phyloP scores from a whole-genome alignment of 2,329 filamentous ascomycete species.

The Penicillium sp. region DNA sequence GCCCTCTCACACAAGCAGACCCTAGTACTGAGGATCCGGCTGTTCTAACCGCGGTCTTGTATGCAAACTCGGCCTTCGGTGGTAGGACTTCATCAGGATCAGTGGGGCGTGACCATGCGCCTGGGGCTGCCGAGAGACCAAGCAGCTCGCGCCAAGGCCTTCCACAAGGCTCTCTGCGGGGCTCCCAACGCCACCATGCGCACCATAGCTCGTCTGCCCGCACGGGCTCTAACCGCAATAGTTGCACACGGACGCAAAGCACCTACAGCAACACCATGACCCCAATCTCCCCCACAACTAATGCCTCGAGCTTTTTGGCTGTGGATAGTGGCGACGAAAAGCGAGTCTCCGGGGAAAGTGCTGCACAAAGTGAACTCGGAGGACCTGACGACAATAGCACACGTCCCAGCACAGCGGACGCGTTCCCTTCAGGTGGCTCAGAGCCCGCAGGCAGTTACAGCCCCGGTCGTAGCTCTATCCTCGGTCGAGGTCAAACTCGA shows the following conservation, averaged over 20 bases:
- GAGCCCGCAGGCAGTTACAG: constrained; percentile 25
- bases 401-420: constrained; percentile 33
- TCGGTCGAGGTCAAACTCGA: constrained; percentile 10
- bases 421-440: constrained; percentile 20
- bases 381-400: constrained; percentile 28
- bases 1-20: constrained; percentile 15
- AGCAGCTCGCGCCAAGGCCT: constrained; percentile 31
- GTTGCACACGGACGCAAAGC: constrained; percentile 42
- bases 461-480: constrained; percentile 23
- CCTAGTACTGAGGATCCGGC: constrained; percentile 25
- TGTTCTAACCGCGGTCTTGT: constrained; percentile 29
- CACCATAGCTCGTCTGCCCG: constrained; percentile 36
- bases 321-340: constrained; percentile 44
- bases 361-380: constrained; percentile 31
- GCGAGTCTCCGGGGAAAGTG: constrained; percentile 27
- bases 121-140: constrained; percentile 25
- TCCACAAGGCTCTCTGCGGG: constrained; percentile 16
- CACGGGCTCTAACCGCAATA: constrained; percentile 37
- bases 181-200: constrained; percentile 29
- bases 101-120: constrained; percentile 8
- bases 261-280: constrained; percentile 45
- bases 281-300: constrained; percentile 44
- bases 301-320: constrained; percentile 45
- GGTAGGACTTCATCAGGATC: constrained; percentile 9
- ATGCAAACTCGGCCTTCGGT: constrained; percentile 23